Evolutionary conservation across 345 rosid genomes (phyloP).

Genomic region (Salix udensis): DNA sequence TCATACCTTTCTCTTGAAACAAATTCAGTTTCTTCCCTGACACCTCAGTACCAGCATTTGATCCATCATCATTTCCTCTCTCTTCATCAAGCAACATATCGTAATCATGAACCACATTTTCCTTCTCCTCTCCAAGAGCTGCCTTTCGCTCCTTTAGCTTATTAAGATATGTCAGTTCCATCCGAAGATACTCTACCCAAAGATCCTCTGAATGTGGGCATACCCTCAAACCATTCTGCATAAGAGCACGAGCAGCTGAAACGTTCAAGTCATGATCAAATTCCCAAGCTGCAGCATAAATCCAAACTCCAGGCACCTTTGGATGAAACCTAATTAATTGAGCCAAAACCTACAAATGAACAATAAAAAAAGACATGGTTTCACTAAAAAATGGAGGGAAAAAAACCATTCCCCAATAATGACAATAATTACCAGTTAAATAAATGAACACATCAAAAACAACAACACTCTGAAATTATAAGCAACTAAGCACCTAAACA

Average conservation of each 20-base stretch:
- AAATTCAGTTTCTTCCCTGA: conserved; percentile 43
- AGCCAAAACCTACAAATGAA: conserved; percentile 55
- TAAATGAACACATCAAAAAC: background rate
- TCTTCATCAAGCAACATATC: conserved; percentile 59
- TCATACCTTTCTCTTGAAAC: conserved; percentile 61
- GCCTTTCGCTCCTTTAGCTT: conserved; percentile 77
- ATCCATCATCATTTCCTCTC: conserved; percentile 24
- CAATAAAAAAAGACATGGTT: background rate
- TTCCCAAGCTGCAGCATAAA: conserved; percentile 98
- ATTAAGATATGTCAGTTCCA: conserved; percentile 86
- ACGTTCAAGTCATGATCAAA: conserved; percentile 80
- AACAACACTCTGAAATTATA: background rate
- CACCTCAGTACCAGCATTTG: conserved; percentile 38
- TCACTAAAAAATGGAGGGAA: background rate
- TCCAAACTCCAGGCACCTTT: conserved; percentile 80
- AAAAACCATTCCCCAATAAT: background rate
- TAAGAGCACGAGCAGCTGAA: conserved; percentile 76
- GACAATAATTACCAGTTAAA: background rate
- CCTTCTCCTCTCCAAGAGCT: conserved; percentile 76
- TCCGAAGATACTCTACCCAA: conserved; percentile 88
- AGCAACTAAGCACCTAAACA: background rate
- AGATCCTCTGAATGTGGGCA: conserved; percentile 78
- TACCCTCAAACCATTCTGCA: conserved; percentile 81
- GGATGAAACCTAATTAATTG: conserved; percentile 83
- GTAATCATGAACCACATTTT: conserved; percentile 44